Evolutionary conservation across 257 asterid genomes (phyloP).

Genomic region (Penstemon newberryi): DNA sequence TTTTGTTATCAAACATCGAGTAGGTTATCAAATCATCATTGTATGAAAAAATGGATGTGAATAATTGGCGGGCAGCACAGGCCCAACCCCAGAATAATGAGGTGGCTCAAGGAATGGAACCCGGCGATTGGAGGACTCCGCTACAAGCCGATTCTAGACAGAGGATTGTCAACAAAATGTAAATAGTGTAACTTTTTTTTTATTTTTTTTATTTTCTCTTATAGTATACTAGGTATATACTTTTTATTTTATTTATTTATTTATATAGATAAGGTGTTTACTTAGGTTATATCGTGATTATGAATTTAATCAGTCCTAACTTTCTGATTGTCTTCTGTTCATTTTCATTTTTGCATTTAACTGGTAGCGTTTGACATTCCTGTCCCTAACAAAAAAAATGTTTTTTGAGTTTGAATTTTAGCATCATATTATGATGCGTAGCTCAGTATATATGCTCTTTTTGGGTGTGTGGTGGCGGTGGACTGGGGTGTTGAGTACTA

Average conservation of each 20-base stretch:
- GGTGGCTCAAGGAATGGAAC: conserved; percentile 51
- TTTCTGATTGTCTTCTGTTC: no score
- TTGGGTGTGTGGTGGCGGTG: not conserved
- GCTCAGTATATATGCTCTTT: not conserved
- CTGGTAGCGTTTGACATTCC: no score
- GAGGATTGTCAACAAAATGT: conserved; percentile 24
- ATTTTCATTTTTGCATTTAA: no score
- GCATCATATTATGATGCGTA: no score
- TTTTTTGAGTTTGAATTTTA: no score
- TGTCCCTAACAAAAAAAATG: no score
- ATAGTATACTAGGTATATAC: no score
- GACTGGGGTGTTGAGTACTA: not conserved
- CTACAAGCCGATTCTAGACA: conserved; percentile 39
- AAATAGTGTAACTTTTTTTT: not conserved
- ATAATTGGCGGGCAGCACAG: conserved; percentile 14
- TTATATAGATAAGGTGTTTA: not conserved
- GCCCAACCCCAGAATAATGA: conserved; percentile 27
- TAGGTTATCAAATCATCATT: not conserved
- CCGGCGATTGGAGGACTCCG: conserved; percentile 75
- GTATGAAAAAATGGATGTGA: not conserved
- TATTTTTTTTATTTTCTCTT: no score
- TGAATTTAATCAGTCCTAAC: no score
- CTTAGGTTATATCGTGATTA: not conserved
- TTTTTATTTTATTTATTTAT: no score
- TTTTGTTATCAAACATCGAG: no score